Percentiles rank a stretch among this genome's conserved stretches.
phyloP scores from a whole-genome alignment of 2,329 filamentous ascomycete genomes.

The Sporothrix phasma region DNA sequence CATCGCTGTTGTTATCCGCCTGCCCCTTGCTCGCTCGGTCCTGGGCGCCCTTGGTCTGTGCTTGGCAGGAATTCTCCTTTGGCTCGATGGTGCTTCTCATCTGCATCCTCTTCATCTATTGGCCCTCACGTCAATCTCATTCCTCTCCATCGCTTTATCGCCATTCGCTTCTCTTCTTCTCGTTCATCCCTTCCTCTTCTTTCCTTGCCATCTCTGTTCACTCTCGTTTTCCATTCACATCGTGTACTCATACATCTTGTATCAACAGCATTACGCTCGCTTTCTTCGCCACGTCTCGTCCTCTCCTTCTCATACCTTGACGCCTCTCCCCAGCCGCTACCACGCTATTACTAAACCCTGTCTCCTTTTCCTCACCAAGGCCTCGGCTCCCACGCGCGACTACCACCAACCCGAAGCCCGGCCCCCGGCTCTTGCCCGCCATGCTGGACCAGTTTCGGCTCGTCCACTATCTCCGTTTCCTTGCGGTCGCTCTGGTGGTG shows the following conservation, averaged over 20 bases:
- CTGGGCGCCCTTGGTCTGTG: background rate
- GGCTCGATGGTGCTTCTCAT: background rate
- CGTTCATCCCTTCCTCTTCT: background rate
- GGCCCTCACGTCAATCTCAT: background rate
- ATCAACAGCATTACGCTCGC: background rate
- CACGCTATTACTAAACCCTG: background rate
- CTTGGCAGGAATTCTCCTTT: background rate
- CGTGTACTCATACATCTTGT: too few species aligned
- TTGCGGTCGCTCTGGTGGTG: slow-evolving; percentile 20
- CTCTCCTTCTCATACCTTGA: background rate
- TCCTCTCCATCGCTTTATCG: background rate
- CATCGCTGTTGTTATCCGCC: background rate
- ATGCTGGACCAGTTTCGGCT: slow-evolving; percentile 23
- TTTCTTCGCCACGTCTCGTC: background rate
- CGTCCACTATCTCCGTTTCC: slow-evolving; percentile 23
- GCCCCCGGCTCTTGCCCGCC: slow-evolving; percentile 4
- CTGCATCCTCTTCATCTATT: background rate
- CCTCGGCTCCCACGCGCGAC: background rate
- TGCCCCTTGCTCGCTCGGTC: background rate
- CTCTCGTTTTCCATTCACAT: background rate
- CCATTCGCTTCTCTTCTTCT: background rate
- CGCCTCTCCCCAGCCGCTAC: background rate
- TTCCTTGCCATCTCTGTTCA: too few species aligned
- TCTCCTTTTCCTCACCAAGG: background rate
- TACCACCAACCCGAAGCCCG: background rate